Base-by-base conservation (phyloP, 352 stramenopile genomes). In the Pythium aphanidermatum region DNA sequence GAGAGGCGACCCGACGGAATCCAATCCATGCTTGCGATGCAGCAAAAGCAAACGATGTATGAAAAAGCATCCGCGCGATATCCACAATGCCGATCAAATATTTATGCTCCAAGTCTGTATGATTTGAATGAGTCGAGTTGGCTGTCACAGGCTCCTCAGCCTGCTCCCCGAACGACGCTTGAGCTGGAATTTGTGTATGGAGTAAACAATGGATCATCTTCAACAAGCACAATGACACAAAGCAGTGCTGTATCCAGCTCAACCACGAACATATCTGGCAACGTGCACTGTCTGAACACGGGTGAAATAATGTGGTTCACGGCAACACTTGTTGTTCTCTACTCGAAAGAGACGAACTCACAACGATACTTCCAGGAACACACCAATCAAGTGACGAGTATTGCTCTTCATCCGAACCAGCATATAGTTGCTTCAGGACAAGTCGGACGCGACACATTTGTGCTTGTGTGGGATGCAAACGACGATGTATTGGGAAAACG, bases 381-480 rank as follows among this genome's bases (percentile, higher is more conserved):
- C 44, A 74, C 71, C 0, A 69, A 74, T 25, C 64, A 83, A 53
- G 64, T 86, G 27, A 82, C 76, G 14, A 70, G 61, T 25, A 36
- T 82, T 1, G 53, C 53, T 3, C 30, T 88, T 3, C 76, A 88
- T 45, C 76, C 74, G 2, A 88, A 86, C 35, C 58, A 68, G 34
- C 58, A 65, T 25, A 62, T 85, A 26, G 58, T 88, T 12, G 76
- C 73, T 16, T 85, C 73, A 5, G 76, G 76, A 2, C 76, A 88
- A 58, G 57, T 53, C 12, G 73, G 73, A 1, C 60, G 67, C 13
- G 71, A 82, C 6, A 72, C 76, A 1, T 69, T 78, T 30, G 50
- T 88, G 40, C 55, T 86, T 8, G 73, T 88, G 21, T 88, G 76
- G 73, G 77, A 84, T 49, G 55, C 60, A 8, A 76, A 74, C n/a